Evolutionary conservation across 345 rosid species (phyloP).

Genomic region (Fremontodendron californicum): DNA sequence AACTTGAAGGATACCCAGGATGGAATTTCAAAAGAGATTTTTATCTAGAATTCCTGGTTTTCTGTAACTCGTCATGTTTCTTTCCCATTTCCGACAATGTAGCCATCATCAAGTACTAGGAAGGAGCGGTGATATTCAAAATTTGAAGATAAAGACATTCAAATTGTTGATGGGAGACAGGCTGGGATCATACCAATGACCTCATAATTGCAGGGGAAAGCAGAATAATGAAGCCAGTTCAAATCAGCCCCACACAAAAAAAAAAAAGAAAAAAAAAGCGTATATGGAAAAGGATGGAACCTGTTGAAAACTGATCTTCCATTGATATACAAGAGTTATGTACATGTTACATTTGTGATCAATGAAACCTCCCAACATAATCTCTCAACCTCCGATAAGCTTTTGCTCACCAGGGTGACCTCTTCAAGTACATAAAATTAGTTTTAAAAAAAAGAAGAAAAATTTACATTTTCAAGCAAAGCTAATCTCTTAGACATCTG

Average conservation of each 20-base stretch:
- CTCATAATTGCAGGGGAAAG: conserved; percentile 14
- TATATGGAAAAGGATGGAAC: neutral
- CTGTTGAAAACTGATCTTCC: conserved; percentile 29
- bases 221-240: conserved; percentile 15
- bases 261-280: neutral
- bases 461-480: conserved; percentile 31
- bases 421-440: conserved; percentile 27
- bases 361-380: conserved; percentile 23
- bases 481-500: conserved; percentile 29
- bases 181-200: conserved; percentile 19
- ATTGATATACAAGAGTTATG: conserved; percentile 42
- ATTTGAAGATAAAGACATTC: neutral
- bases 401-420: conserved; percentile 43
- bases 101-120: neutral
- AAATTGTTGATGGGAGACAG: neutral
- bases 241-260: conserved; percentile 21
- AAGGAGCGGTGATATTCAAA: neutral
- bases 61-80: neutral
- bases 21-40: neutral
- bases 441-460: neutral
- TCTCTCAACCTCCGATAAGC: conserved; percentile 47
- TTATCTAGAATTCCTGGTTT: neutral
- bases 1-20: neutral
- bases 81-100: neutral
- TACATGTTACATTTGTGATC: conserved; percentile 43